Evolutionary conservation across 176 grass and related monocot genomes (phyloP), one percentile per base, ranked within the genome.

Genomic region (Cenchrus americanus): DNA sequence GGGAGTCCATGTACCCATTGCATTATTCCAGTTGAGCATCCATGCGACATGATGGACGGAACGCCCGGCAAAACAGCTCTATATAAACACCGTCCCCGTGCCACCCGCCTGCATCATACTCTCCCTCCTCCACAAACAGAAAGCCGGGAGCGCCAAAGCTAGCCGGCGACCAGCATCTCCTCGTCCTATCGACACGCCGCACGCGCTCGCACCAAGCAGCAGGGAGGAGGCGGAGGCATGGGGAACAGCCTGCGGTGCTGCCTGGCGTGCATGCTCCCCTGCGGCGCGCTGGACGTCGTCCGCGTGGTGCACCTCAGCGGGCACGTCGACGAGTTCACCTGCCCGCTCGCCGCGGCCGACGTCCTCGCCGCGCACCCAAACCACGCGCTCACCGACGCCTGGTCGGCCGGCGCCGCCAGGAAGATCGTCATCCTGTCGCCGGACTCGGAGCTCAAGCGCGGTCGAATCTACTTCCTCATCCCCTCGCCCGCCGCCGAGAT

Each of bases 221-320:
- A 10, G 19, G 24, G 17, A 14, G 59, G 1, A 6, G 0, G 21
- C 22, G 57, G 21, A n/a, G 55, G 2, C 10, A 98, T 98, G 95
- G 95, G 95, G 41, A 98, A 95, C 76, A 98, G 92, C 89, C 85
- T 98, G 18, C 88, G 95, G 53, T 98, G 95, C 73, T 98, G 92
- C 86, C 88, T 98, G 66, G 91, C 95, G 57, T 98, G 95, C 81
- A 88, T 98, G 82, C 89, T 98, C 46, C 95, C 95, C 59, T 98
- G 95, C 88, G 95, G 95, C 76, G 95, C 95, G 61, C 84, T 98
- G 61, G 95, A 98, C 88, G 92, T 98, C 18, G 80, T 88, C 82
- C 91, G 95, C 48, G 88, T 98, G 21, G 92, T 98, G 37, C 95
- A 98, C 85, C 88, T 98, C 2, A 93, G 88, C 83, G 95, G 95